Evolutionary conservation across 2,329 filamentous ascomycete species (phyloP).

Genomic region (Pseudohalonectria lignicola): DNA sequence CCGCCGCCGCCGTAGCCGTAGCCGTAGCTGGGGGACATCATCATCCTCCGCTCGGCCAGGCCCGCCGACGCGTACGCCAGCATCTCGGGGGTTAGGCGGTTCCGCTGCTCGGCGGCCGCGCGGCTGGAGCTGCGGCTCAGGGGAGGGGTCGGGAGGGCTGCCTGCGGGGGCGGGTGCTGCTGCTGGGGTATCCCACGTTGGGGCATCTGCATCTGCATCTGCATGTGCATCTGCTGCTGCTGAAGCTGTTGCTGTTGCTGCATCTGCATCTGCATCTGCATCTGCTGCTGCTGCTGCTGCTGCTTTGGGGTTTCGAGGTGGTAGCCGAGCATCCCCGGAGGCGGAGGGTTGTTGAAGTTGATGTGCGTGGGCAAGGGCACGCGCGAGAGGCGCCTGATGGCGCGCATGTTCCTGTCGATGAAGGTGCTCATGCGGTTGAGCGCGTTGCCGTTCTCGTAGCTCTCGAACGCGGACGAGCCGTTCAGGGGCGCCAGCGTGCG

Average conservation of each 20-base stretch:
- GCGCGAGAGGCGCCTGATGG: constrained; percentile 24
- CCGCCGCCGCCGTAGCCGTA: too few species aligned
- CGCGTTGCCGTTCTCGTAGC: constrained; percentile 24
- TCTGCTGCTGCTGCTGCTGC: background rate
- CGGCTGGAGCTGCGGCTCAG: constrained; percentile 2
- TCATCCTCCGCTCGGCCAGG: background rate
- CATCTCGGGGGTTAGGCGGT: background rate
- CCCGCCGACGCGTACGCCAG: background rate
- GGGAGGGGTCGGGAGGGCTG: background rate
- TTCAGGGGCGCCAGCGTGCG: constrained; percentile 1
- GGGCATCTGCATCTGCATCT: background rate
- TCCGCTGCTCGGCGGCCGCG: background rate
- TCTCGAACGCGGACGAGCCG: constrained; percentile 3
- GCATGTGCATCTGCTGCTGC: background rate
- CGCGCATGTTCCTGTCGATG: constrained; percentile 28
- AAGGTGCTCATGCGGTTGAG: constrained; percentile 32
- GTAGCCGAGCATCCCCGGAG: background rate
- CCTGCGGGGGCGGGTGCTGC: background rate
- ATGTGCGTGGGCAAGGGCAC: background rate
- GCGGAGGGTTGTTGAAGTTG: background rate
- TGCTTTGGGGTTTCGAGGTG: too few species aligned
- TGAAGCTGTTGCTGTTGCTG: background rate
- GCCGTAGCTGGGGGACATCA: background rate
- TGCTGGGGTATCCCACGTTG: background rate
- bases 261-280: background rate